Evolutionary conservation across 306 rosid genomes (phyloP).

Genomic region (Ceratonia siliqua): DNA sequence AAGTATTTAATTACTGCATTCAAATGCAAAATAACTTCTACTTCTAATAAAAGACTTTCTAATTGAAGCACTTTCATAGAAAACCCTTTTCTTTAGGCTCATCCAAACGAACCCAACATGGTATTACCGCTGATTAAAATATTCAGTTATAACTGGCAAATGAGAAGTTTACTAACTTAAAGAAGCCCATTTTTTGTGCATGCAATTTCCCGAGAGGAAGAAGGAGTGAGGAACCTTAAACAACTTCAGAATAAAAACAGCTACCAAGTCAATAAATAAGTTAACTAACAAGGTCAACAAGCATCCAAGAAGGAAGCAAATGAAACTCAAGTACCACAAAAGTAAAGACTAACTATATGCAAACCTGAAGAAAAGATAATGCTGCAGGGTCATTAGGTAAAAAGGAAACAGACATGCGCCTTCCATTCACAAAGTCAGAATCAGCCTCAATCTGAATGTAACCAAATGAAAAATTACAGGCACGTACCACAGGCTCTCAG

Average conservation of each 20-base stretch:
- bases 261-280: neutral
- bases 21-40: too few species aligned
- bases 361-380: constrained; percentile 76
- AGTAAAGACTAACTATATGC: constrained; percentile 9
- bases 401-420: constrained; percentile 66
- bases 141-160: constrained; percentile 19
- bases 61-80: too few species aligned
- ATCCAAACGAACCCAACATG: neutral
- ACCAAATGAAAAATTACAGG: constrained; percentile 40
- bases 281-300: constrained; percentile 16
- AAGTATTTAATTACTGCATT: too few species aligned
- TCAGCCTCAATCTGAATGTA: constrained; percentile 69
- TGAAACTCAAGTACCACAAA: constrained; percentile 19
- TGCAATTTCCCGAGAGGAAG: neutral
- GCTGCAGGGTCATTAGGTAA: constrained; percentile 71
- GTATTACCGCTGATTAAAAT: neutral
- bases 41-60: too few species aligned
- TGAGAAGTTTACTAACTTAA: neutral
- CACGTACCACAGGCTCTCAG: constrained; percentile 16
- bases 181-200: neutral
- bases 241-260: neutral
- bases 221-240: neutral
- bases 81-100: too few species aligned
- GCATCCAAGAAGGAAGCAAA: constrained; percentile 9
- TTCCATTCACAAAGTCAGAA: constrained; percentile 66